Percentiles rank a stretch among this genome's conserved stretches.
Evolutionary conservation across 768 basidiomycete species (phyloP).

Genomic region (Pulveroboletus sp.): DNA sequence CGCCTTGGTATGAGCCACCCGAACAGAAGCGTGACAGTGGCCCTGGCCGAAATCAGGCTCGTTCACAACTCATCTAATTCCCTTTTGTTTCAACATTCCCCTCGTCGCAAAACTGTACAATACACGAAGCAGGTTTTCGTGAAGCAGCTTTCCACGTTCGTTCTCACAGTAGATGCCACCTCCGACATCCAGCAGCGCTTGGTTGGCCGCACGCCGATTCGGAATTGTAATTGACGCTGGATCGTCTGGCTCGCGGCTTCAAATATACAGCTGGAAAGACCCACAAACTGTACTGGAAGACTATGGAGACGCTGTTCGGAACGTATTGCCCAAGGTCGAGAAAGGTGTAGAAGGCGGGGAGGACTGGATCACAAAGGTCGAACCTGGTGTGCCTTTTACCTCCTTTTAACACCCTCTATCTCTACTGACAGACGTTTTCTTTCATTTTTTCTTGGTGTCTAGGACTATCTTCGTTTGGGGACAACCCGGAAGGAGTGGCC

Average conservation of each 20-base stretch:
- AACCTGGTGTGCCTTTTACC: conserved; percentile 69
- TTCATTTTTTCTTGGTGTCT: conserved; percentile 1
- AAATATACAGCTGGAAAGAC: conserved; percentile 97
- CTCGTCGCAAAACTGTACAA: conserved; percentile 5
- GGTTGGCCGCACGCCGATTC: conserved; percentile 79
- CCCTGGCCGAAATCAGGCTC: conserved; percentile 3
- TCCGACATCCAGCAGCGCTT: conserved; percentile 64
- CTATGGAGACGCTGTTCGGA: conserved; percentile 46
- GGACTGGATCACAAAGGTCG: conserved; percentile 87
- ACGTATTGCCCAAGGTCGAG: conserved; percentile 78
- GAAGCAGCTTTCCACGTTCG: conserved; percentile 20
- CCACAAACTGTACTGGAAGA: conserved; percentile 59
- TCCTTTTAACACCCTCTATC: not conserved
- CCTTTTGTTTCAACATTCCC: not conserved
- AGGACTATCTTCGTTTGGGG: conserved; percentile 87
- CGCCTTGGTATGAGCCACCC: not conserved
- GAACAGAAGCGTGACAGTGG: not conserved
- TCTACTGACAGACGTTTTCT: not conserved
- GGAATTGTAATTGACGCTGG: conserved; percentile 98
- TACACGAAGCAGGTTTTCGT: conserved; percentile 16
- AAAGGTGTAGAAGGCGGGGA: conserved; percentile 83
- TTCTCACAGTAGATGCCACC: conserved; percentile 56
- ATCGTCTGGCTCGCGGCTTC: conserved; percentile 92
- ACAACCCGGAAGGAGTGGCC: conserved; percentile 66
- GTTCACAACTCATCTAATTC: not conserved